A percentile compares a stretch with the other conserved stretches of the same genome.
These are phyloP conservation scores for Oryza officinalis DNA, from an alignment of 176 grass and related monocot species.

Conservation along the genomic window DNA sequence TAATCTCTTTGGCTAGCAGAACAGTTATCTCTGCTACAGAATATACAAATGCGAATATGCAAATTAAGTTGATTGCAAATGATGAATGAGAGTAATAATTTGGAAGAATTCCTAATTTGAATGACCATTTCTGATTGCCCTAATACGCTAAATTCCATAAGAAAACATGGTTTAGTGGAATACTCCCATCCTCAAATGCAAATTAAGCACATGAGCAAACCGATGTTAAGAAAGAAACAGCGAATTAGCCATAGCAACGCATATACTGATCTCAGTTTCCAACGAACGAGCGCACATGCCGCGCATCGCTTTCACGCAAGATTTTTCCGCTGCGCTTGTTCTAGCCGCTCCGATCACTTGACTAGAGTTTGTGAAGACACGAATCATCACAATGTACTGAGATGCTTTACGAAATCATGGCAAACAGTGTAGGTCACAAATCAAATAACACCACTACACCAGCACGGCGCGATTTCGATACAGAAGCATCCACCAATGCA, in stretches of 20 bases:
- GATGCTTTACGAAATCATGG: background rate
- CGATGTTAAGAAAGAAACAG: background rate
- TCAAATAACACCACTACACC: background rate
- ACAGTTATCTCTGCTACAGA: background rate
- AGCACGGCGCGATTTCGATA: background rate
- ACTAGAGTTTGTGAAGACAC: background rate
- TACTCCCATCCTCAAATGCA: background rate
- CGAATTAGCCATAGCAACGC: background rate
- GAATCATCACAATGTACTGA: background rate
- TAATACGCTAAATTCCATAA: background rate
- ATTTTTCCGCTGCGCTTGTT: no score
- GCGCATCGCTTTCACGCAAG: background rate
- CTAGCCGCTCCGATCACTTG: background rate
- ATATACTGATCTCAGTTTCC: constrained; percentile 10
- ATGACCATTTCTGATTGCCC: background rate
- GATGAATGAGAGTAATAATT: background rate
- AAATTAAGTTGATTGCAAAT: background rate
- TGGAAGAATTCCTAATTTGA: background rate
- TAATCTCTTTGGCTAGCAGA: background rate
- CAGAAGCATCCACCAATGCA: background rate
- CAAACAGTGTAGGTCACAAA: background rate
- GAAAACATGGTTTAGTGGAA: background rate
- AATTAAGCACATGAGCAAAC: background rate
- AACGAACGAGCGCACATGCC: background rate
- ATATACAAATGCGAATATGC: background rate